These are phyloP conservation scores for Nidularia sp. DNA, from an alignment of 768 basidiomycete genomes.

Conservation along the genomic window DNA sequence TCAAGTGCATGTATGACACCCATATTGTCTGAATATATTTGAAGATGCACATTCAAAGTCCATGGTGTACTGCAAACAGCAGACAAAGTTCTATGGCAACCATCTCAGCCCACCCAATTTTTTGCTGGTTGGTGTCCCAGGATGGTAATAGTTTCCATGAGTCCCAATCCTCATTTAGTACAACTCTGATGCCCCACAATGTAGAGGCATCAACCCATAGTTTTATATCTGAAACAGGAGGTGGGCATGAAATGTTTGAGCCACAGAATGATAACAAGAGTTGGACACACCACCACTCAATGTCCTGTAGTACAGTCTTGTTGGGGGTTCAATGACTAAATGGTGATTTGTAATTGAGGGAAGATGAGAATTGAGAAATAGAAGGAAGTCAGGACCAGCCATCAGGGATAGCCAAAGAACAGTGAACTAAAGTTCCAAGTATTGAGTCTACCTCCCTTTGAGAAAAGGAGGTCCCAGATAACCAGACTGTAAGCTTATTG, in stretches of 20 bases:
- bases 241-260: too few relatives aligned
- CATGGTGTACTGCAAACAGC: too few relatives aligned
- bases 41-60: neutral
- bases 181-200: too few relatives aligned
- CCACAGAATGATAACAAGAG: too few relatives aligned
- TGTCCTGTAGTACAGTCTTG: conserved; percentile 9
- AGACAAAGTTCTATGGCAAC: too few relatives aligned
- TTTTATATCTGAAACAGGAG: too few relatives aligned
- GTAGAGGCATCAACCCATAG: too few relatives aligned
- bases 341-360: conserved; percentile 12
- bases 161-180: too few relatives aligned
- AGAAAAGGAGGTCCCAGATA: conserved; percentile 2
- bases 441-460: conserved; percentile 17
- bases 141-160: too few relatives aligned
- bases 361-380: neutral
- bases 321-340: conserved; percentile 11
- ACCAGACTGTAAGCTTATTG: conserved; percentile 14
- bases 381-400: conserved; percentile 12
- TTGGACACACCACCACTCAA: conserved; percentile 20
- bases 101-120: too few relatives aligned
- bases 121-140: too few relatives aligned
- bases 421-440: conserved; percentile 31
- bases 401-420: conserved; percentile 20
- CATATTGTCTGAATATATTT: conserved; percentile 29
- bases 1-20: conserved; percentile 23